phyloP scores from a whole-genome alignment of 1,284 basidiomycete species.

The Inonotus hispidus region DNA sequence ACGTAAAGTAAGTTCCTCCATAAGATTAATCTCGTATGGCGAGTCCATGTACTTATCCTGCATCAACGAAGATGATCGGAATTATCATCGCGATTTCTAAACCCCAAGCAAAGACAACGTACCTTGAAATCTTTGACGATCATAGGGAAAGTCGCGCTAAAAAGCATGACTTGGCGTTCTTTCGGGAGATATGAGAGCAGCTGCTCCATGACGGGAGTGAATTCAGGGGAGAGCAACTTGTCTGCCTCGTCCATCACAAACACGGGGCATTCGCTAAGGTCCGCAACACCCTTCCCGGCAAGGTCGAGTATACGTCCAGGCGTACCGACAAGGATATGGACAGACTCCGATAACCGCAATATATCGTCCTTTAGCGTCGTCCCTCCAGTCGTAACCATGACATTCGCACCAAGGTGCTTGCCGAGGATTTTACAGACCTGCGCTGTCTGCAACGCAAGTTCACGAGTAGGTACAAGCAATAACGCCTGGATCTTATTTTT shows the following conservation, averaged over 20 bases:
- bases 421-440: conserved; percentile 98
- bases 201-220: conserved; percentile 98
- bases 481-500: conserved; percentile 93
- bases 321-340: conserved; percentile 96
- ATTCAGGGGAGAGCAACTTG: conserved; percentile 96
- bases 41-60: conserved; percentile 98
- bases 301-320: conserved; percentile 96
- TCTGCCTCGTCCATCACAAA: conserved; percentile 99
- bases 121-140: conserved; percentile 99
- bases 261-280: conserved; percentile 90
- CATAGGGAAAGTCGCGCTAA: conserved; percentile 98
- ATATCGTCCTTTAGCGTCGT: conserved; percentile 99
- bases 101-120: conserved; percentile 21
- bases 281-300: conserved; percentile 90
- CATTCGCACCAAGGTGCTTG: conserved; percentile 92
- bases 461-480: conserved; percentile 90
- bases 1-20: conserved; percentile 98
- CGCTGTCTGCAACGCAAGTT: conserved; percentile 92
- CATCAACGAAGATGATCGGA: conserved; percentile 1
- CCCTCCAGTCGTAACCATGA: conserved; percentile 99
- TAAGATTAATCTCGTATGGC: conserved; percentile 98
- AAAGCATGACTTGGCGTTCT: conserved; percentile 96
- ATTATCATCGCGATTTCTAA: conserved; percentile 9
- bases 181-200: conserved; percentile 81
- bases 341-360: conserved; percentile 82